Base-by-base conservation (phyloP, 305 asterid species). In the Petunia hybrid region DNA sequence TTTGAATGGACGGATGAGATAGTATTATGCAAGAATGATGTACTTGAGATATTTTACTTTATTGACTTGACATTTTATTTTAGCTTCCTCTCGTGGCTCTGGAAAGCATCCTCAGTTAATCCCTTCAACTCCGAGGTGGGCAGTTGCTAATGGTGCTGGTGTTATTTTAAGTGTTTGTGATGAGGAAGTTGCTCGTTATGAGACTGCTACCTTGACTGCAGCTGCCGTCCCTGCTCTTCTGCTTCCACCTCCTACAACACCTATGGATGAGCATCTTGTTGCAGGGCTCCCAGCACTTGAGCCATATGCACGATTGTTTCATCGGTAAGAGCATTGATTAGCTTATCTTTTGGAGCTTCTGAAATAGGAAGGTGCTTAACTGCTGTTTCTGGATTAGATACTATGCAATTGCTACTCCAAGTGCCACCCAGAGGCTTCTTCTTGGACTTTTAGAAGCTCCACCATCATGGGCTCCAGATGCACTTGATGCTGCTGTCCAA, bases 401-500 rank as follows among this genome's bases (percentile, higher is more conserved):
- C 88, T 97, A 97, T 83, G 98, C 99, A 70, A 90, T 97, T 87
- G 99, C 99, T 76, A 97, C 94, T 90, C 99, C 99, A 61, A 92
- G 97, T 92, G 98, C 99, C 84, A 97, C 99, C 8, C 98, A 94
- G 79, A 94, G 99, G 87, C 92, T 97, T 86, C 99, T 97, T 83
- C 96, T 97, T 86, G 99, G 99, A 82, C 94, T 97, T 78, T 87
- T 96, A 82, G 98, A 97, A 89, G 99, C 99, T 85, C 98, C 99
- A 10, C 98, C 99, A 55, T 94, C 98, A 16, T 94, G 98, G 99
- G 99, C 99, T 71, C 99, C 99, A 8, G 99, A 97, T 87, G 99
- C 99, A 77, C 98, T 94, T 81, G 98, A 97, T 89, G 99, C 99
- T 88, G 93, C 99, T 84, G 99, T 97, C 57, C 99, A 97, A 81